Evolutionary conservation across 148 eudicot genomes (phyloP).

Genomic region (Nepenthes mirabilis): DNA sequence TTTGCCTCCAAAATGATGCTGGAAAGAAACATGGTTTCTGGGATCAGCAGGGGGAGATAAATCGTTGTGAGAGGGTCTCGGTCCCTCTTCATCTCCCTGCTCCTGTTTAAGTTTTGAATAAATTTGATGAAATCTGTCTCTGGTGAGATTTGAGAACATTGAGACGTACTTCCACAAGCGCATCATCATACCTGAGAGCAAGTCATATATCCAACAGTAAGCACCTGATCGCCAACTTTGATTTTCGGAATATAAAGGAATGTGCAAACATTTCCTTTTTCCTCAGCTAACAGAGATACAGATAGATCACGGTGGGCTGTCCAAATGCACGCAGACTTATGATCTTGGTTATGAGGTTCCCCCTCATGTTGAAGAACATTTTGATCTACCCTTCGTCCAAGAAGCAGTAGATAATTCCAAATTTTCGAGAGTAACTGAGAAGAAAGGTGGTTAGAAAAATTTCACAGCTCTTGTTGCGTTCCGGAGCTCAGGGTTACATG

Average conservation of each 20-base stretch:
- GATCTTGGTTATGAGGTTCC: slow-evolving; percentile 70
- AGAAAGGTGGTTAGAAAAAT: not conserved
- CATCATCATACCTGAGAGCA: slow-evolving; percentile 56
- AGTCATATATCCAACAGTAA: not conserved
- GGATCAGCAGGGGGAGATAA: slow-evolving; percentile 12
- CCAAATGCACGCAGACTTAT: slow-evolving; percentile 26
- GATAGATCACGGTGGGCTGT: too few relatives aligned
- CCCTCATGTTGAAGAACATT: slow-evolving; percentile 53
- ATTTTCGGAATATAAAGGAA: not conserved
- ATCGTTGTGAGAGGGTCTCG: slow-evolving; percentile 66
- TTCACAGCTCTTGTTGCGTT: not conserved
- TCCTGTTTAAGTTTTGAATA: slow-evolving; percentile 86
- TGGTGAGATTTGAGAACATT: slow-evolving; percentile 73
- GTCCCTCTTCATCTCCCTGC: slow-evolving; percentile 47
- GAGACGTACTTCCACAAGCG: slow-evolving; percentile 95
- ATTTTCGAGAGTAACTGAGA: slow-evolving; percentile 77
- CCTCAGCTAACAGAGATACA: too few relatives aligned
- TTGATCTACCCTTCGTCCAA: slow-evolving; percentile 85
- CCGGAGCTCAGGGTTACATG: too few relatives aligned
- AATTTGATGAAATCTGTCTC: slow-evolving; percentile 75
- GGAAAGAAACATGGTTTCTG: slow-evolving; percentile 2
- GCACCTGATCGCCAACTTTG: not conserved
- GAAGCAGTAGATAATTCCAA: slow-evolving; percentile 79
- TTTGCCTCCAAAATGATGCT: slow-evolving; percentile 23
- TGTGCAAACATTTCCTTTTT: not conserved